These are phyloP conservation scores for Nakaseomyces glabratus DNA, from an alignment of 1,139 yeast species.

Conservation along the genomic window DNA sequence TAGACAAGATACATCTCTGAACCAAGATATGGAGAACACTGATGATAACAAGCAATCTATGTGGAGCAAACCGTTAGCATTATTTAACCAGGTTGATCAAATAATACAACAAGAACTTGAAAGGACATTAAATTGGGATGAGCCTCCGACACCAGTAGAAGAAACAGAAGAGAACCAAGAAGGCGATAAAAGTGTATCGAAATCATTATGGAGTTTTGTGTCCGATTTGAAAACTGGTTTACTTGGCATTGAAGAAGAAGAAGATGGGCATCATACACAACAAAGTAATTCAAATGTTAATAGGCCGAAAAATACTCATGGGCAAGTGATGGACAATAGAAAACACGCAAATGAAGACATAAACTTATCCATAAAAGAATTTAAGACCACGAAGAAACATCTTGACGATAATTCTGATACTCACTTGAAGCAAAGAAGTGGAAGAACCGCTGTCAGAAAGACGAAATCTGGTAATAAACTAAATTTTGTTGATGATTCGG, in stretches of 20 bases:
- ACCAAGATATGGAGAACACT: constrained; percentile 8
- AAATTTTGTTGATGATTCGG: constrained; percentile 11
- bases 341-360: constrained; percentile 5
- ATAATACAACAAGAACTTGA: constrained; percentile 61
- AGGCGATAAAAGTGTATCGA: constrained; percentile 23
- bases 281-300: background rate
- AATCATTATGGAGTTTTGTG: constrained; percentile 35
- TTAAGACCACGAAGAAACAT: constrained; percentile 14
- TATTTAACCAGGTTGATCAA: constrained; percentile 61
- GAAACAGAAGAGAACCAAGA: constrained; percentile 10
- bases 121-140: constrained; percentile 36
- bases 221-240: constrained; percentile 34
- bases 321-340: background rate
- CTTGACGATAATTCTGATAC: background rate
- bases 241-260: constrained; percentile 31
- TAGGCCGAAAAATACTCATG: background rate
- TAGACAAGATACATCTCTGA: background rate
- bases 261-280: constrained; percentile 6
- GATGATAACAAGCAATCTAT: constrained; percentile 24
- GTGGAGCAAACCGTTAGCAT: constrained; percentile 47
- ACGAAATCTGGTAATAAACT: constrained; percentile 11
- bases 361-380: constrained; percentile 12
- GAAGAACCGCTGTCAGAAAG: background rate
- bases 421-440: background rate
- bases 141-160: constrained; percentile 5